phyloP scores from a whole-genome alignment of 352 stramenopile species.

The Phytophthora parvispora region DNA sequence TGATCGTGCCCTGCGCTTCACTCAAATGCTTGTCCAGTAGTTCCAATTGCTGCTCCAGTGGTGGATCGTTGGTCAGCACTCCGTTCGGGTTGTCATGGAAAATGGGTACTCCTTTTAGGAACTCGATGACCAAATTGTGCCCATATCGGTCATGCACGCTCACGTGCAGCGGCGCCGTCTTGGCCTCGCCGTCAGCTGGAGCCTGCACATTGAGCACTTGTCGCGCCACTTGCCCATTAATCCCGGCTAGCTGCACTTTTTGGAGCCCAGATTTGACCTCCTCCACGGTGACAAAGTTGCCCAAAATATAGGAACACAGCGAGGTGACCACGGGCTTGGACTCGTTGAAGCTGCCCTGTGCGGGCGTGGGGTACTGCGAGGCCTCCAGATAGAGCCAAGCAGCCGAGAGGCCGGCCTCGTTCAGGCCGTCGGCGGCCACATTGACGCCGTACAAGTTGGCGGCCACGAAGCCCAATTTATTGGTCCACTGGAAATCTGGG shows the following conservation, averaged over 20 bases:
- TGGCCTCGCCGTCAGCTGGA: conserved; percentile 21
- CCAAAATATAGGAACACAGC: conserved; percentile 76
- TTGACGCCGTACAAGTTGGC: conserved; percentile 70
- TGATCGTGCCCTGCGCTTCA: conserved; percentile 18
- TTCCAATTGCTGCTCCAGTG: conserved; percentile 55
- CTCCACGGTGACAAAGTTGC: conserved; percentile 71
- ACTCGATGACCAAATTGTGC: conserved; percentile 78
- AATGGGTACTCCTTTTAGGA: conserved; percentile 60
- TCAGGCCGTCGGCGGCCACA: conserved; percentile 61
- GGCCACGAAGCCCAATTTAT: conserved; percentile 56
- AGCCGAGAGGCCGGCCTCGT: conserved; percentile 61
- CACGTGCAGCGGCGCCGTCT: conserved; percentile 67
- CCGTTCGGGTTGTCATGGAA: conserved; percentile 74
- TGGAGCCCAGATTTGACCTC: conserved; percentile 63
- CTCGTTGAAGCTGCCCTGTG: conserved; percentile 34
- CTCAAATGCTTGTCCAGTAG: conserved; percentile 38
- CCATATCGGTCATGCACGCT: conserved; percentile 71
- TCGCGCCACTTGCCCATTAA: conserved; percentile 43
- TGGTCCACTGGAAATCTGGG: conserved; percentile 53
- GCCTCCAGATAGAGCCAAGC: conserved; percentile 57
- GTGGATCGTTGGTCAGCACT: conserved; percentile 80
- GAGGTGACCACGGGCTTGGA: conserved; percentile 67
- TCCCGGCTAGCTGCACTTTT: conserved; percentile 65
- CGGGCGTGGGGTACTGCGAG: conserved; percentile 58
- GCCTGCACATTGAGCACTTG: conserved; percentile 25